Base-by-base conservation (phyloP, 495 filamentous ascomycete genomes). In the Podospora comata region DNA sequence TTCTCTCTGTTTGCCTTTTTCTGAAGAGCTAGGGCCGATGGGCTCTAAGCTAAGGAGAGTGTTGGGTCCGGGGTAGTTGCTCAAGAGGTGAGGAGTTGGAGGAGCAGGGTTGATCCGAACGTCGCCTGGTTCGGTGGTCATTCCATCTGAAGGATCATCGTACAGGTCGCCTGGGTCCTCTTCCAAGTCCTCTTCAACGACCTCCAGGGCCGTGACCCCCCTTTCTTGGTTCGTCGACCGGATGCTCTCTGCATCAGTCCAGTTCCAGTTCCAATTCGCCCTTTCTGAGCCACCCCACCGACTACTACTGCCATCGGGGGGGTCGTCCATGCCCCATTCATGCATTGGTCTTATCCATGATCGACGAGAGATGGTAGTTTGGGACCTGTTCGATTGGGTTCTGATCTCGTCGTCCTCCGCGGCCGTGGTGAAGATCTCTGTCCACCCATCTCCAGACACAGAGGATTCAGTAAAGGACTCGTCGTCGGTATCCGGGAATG, bases 91-190 rank as follows among this genome's bases (percentile, higher is more conserved):
- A 6, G 39, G 39, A 3, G 39, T 48, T 3, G 39, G 39, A 9
- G 39, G 39, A 48, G 39, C 39, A 48, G 7, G 39, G 15, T 48
- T 48, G 39, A 16, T 0, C 6, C 39, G 39, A 3, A 48, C 56
- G 56, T 58, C 56, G 1, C 56, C 56, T 58, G 56, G 19, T 18
- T 58, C 56, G 16, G 56, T 58, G 56, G n/a, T 58, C 19, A 58
- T 20, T 4, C 56, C 56, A 27, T 58, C 56, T n/a, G 56, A 58
- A 11, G 23, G n/a, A n/a, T 20, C 56, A 6, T 20, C 39, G 39
- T 48, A 48, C 2, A 48, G 9, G 1, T 48, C 15, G 2, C 39
- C 9, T 13, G 9, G 39, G 39, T 48, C 39, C 13, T 48, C 39
- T 13, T 48, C 39, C 2, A 11, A 16, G 39, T 13, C 39, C 39